These are phyloP conservation scores for Brasenia schreberi DNA, from an alignment of 164 flowering plant species.

Conservation along the genomic window DNA sequence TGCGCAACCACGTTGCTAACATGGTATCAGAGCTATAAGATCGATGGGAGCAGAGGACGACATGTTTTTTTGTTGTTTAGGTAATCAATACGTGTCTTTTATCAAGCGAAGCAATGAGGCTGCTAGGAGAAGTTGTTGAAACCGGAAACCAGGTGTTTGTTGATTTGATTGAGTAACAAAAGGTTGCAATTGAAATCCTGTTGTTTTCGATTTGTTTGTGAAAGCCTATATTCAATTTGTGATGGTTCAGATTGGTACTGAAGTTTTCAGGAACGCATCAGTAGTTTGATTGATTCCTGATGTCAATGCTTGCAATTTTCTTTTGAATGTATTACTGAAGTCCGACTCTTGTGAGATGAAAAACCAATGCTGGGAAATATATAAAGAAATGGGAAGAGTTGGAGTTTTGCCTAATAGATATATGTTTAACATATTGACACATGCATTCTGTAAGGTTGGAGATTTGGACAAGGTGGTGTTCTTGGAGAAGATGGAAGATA, in stretches of 20 bases:
- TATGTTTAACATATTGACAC: slow-evolving; percentile 78
- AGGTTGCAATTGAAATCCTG: slow-evolving; percentile 64
- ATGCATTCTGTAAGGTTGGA: slow-evolving; percentile 53
- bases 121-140: slow-evolving; percentile 37
- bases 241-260: slow-evolving; percentile 33
- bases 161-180: slow-evolving; percentile 25
- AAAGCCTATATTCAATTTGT: slow-evolving; percentile 61
- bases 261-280: slow-evolving; percentile 32
- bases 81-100: too few species aligned
- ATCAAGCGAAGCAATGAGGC: slow-evolving; percentile 38
- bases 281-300: slow-evolving; percentile 45
- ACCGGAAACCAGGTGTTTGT: slow-evolving; percentile 28
- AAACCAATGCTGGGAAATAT: slow-evolving; percentile 58
- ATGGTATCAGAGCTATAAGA: too few species aligned
- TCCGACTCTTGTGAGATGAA: slow-evolving; percentile 10
- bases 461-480: slow-evolving; percentile 52
- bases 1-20: too few species aligned
- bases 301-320: slow-evolving; percentile 48
- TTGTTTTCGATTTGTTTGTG: slow-evolving; percentile 70
- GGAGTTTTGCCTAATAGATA: slow-evolving; percentile 42
- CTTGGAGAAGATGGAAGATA: slow-evolving; percentile 86
- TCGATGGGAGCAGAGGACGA: too few species aligned
- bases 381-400: slow-evolving; percentile 46
- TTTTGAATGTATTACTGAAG: slow-evolving; percentile 56
- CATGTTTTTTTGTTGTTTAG: too few species aligned